Percentiles rank a stretch among this genome's conserved stretches.
These are phyloP conservation scores for Trichoderma brevicompactum DNA, from an alignment of 2,329 filamentous ascomycete species.

Conservation along the genomic window DNA sequence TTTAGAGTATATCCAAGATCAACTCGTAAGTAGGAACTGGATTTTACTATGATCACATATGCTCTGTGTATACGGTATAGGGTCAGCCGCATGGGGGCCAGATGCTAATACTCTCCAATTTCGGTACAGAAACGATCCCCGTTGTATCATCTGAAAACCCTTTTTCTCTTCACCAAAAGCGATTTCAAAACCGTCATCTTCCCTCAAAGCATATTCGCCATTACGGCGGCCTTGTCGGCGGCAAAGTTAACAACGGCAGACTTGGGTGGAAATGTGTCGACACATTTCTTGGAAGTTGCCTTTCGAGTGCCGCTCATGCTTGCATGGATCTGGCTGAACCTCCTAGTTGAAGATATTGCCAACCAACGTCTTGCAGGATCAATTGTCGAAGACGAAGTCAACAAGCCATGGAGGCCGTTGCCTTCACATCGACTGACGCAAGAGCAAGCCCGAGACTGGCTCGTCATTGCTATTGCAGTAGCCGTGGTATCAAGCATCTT, in stretches of 20 bases:
- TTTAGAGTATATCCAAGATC: not conserved
- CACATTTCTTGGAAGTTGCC: not conserved
- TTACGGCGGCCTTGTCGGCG: constrained; percentile 24
- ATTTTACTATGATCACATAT: not conserved
- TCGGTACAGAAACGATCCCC: not conserved
- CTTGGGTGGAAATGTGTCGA: not conserved
- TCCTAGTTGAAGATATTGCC: constrained; percentile 37
- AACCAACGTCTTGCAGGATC: constrained; percentile 37
- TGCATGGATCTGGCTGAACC: constrained; percentile 38
- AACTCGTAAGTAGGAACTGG: constrained; percentile 8
- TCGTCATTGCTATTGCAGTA: constrained; percentile 35
- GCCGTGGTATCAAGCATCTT: constrained; percentile 29
- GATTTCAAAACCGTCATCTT: constrained; percentile 42
- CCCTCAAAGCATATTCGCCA: constrained; percentile 39
- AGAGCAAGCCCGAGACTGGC: constrained; percentile 34
- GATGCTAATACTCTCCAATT: not conserved
- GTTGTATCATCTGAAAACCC: constrained; percentile 32
- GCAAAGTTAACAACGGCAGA: constrained; percentile 21
- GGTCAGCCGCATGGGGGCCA: not conserved
- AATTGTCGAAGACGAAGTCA: constrained; percentile 37
- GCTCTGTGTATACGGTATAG: not conserved
- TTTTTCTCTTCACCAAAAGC: constrained; percentile 41
- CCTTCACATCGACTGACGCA: constrained; percentile 35
- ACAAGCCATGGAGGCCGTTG: constrained; percentile 42
- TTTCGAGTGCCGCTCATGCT: constrained; percentile 32